A percentile compares a stretch with the other conserved stretches of the same genome.
phyloP scores from a whole-genome alignment of 1,139 yeast species.

The Scheffersomyces stambukii region DNA sequence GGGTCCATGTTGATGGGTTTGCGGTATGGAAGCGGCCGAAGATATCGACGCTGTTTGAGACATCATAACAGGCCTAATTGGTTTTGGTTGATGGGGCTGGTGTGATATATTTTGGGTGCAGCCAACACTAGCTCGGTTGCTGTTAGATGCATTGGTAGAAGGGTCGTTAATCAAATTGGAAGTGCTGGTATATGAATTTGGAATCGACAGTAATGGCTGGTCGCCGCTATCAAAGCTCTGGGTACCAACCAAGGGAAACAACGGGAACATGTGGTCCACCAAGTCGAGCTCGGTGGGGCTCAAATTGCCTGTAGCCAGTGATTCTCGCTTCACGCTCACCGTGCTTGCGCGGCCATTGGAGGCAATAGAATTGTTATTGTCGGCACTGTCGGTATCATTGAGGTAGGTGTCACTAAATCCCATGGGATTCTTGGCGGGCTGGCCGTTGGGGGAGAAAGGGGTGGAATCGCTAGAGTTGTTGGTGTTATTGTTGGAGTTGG shows the following conservation, averaged over 20 bases:
- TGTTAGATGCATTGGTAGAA: conserved; percentile 1
- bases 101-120: background rate
- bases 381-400: conserved; percentile 1
- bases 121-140: background rate
- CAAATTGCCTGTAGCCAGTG: conserved; percentile 4
- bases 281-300: conserved; percentile 12
- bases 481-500: background rate
- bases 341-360: conserved; percentile 1
- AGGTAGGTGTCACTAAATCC: too few species aligned
- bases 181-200: too few species aligned
- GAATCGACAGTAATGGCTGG: conserved; percentile 30
- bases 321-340: conserved; percentile 1
- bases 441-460: conserved; percentile 1
- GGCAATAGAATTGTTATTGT: background rate
- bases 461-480: background rate
- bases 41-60: conserved; percentile 2
- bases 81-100: conserved; percentile 18
- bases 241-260: conserved; percentile 50
- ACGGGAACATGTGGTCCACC: conserved; percentile 40
- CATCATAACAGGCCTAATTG: conserved; percentile 13
- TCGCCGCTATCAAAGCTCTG: conserved; percentile 36
- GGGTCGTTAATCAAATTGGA: too few species aligned
- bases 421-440: too few species aligned
- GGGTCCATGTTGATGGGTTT: conserved; percentile 1
- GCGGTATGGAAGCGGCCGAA: conserved; percentile 2